Base-by-base conservation (phyloP, 345 rosid species). In the Populus davidiana region DNA sequence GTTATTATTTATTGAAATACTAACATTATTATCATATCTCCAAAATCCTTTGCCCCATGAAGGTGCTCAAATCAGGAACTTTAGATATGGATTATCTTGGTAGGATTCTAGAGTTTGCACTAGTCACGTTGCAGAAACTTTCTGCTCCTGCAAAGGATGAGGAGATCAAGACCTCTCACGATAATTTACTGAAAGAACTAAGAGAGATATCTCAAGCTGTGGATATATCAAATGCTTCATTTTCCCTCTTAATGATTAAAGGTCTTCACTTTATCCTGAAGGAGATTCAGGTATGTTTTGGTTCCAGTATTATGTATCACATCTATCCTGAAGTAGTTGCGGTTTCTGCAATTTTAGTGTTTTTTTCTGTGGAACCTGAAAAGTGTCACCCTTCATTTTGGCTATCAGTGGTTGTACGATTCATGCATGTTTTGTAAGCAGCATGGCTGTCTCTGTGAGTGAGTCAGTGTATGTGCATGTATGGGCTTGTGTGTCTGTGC, bases 211-310 rank as follows among this genome's bases (percentile, higher is more conserved):
- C 89, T 81, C 82, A 88, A 86, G 80, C 81, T 72, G 69, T 76
- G n/a, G 89, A 86, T 69, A 83, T 74, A 59, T 85, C 92, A 14
- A 86, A 84, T 64, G 43, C 77, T 73, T 82, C 93, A n/a, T 85
- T 75, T 78, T 85, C 90, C 56, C 75, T 86, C 50, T 89, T 91
- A 59, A 82, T 91, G 85, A 81, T 90, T 63, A 90, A 83, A 87
- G 98, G 98, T 33, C 84, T 95, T 49, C 91, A 92, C n/a, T 91
- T 90, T 86, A 86, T 91, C 65, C 87, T 95, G 31, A 90, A 88
- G 83, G 90, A 93, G 89, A 90, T 93, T 87, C 94, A 89, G 97
- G 98, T 94, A 62, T 80, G 78, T 73, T 31, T 67, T 52, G 25
- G 38, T 49, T 62, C 54, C 16, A 47, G 50, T 73, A 31, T 39